Conservation (phyloP, 306 rosid genomes). For the Spatholobus suberectus region DNA sequence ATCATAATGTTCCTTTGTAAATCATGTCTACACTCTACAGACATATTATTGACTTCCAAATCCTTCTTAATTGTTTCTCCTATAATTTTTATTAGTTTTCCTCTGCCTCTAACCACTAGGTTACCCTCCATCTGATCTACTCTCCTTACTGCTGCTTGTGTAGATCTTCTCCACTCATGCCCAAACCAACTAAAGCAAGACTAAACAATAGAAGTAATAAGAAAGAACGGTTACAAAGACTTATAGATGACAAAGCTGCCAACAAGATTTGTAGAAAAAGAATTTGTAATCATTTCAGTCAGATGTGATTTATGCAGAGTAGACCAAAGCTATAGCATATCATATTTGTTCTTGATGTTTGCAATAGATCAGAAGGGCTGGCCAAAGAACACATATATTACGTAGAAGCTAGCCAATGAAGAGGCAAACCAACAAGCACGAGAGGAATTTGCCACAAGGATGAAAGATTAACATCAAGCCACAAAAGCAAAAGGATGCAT, state of each 20-base stretch:
- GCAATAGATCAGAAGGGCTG: neutral
- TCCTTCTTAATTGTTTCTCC: neutral
- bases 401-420: neutral
- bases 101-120: neutral
- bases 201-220: neutral
- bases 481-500: neutral
- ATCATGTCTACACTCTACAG: neutral
- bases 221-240: neutral
- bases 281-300: neutral
- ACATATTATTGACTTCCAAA: neutral
- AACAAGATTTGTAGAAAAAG: constrained; percentile 14
- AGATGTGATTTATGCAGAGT: constrained; percentile 8
- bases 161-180: neutral
- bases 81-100: neutral
- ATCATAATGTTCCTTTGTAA: neutral
- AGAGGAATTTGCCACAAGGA: neutral
- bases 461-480: constrained; percentile 16
- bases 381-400: neutral
- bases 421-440: constrained; percentile 20
- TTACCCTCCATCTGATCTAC: neutral
- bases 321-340: constrained; percentile 17
- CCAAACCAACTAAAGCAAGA: neutral
- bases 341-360: constrained; percentile 1
- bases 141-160: no score
- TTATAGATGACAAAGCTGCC: neutral